phyloP scores from a whole-genome alignment of 192 early-diverging fungal genomes.

The Dissophora ornata region DNA sequence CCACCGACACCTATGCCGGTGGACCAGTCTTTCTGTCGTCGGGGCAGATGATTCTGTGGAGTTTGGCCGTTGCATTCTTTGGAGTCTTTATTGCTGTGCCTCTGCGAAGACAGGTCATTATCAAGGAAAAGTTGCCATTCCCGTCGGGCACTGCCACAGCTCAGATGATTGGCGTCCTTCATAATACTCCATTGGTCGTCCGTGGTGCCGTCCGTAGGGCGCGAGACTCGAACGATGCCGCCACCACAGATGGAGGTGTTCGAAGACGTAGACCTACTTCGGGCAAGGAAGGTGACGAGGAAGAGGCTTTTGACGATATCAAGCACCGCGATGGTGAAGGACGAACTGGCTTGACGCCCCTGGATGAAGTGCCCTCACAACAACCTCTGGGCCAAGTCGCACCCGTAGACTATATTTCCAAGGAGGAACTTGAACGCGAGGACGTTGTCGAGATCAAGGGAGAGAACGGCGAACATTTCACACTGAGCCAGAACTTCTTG shows the following conservation, averaged over 20 bases:
- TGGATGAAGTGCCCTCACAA: neutral
- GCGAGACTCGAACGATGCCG: neutral
- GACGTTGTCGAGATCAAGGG: conserved; percentile 25
- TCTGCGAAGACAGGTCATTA: conserved; percentile 79
- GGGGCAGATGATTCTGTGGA: conserved; percentile 75
- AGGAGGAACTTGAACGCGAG: conserved; percentile 1
- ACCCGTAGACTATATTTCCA: conserved; percentile 5
- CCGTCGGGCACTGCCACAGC: conserved; percentile 90
- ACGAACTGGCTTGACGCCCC: neutral
- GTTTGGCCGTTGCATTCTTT: conserved; percentile 83
- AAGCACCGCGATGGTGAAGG: neutral
- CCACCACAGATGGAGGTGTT: conserved; percentile 4
- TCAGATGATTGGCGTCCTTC: conserved; percentile 82
- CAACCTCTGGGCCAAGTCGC: conserved; percentile 27
- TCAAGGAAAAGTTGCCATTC: conserved; percentile 84
- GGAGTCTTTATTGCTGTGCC: conserved; percentile 91
- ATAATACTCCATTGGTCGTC: conserved; percentile 67
- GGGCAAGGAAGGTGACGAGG: conserved; percentile 7
- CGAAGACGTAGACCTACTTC: neutral
- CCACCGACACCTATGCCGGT: conserved; percentile 32
- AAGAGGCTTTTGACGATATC: conserved; percentile 12
- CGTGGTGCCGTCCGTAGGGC: conserved; percentile 3
- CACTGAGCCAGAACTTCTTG: conserved; percentile 33
- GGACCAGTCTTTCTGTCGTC: conserved; percentile 62
- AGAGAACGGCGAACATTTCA: conserved; percentile 45